Evolutionary conservation across 2,329 filamentous ascomycete genomes (phyloP), one percentile per base, ranked within the genome.

Genomic region (Monosporascus sp.): DNA sequence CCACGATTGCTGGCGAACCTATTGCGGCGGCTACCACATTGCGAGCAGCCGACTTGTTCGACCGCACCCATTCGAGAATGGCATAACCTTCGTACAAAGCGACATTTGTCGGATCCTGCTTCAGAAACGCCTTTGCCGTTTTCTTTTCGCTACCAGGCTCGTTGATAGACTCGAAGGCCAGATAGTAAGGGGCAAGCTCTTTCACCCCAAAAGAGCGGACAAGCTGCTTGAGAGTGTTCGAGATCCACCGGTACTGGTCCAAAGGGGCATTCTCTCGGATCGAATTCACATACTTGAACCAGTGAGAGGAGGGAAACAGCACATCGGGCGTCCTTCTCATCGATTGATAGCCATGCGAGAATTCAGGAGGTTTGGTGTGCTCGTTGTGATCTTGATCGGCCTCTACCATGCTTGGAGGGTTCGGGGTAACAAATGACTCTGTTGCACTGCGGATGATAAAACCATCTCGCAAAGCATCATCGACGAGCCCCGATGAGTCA

Each of bases 1-100:
- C 53, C 37, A 51, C 48, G 35, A 62, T 58, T 37, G 48, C 31
- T 22, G 57, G 64, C n/a, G 72, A 55, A 14, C 65, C 17, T 14
- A 90, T 73, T 2, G 89, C 86, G 1, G 87, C 86, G 1, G 76
- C 68, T 62, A 93, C 80, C 0, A 94, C 84, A 50, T 82, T 84
- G 22, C 77, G 72, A 5, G 87, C 85, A 47, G 82, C 73, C 1
- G 81, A 75, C 1, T 65, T 60, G 24, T 87, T 85, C 0, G 78
- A 81, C 31, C 78, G 78, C 1, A 75, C 73, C 59, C 72, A 77
- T 68, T 96, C 89, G 3, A 91, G 82, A 16, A 90, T 71, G 0
- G 87, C 89, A 64, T 93, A 96, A 0, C 85, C 83, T 60, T 91
- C 88, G 70, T 95, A 97, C 0, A 97, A 74, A 16, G 77, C 74